Evolutionary conservation across 116 monocot genomes (phyloP).

Genomic region (Thalassia testudinum): DNA sequence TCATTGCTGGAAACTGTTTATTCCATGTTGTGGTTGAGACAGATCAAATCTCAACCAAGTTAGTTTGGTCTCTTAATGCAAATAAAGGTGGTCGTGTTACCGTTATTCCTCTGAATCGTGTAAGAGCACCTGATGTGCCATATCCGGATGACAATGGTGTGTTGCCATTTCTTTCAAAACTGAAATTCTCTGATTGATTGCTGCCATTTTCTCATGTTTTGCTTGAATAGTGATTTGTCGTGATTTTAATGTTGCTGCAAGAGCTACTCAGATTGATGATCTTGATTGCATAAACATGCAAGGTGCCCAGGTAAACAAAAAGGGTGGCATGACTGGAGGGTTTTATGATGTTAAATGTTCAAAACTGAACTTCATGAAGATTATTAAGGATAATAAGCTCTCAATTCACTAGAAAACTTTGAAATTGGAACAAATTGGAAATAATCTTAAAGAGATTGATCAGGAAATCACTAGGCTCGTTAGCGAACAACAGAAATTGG

Average conservation of each 20-base stretch:
- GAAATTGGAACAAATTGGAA: constrained; percentile 54
- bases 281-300: constrained; percentile 97
- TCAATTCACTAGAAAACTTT: constrained; percentile 33
- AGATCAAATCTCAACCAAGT: no score
- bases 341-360: constrained; percentile 89
- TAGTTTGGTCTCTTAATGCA: no score
- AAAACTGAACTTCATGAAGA: constrained; percentile 78
- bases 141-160: no score
- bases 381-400: constrained; percentile 51
- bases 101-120: no score
- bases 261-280: constrained; percentile 54
- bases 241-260: constrained; percentile 89
- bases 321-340: constrained; percentile 99
- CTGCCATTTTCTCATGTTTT: no score
- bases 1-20: no score
- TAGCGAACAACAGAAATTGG: constrained; percentile 78
- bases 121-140: no score
- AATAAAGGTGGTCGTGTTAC: no score
- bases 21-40: no score
- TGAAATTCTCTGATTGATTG: no score
- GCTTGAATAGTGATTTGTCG: constrained; percentile 97
- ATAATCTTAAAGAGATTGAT: constrained; percentile 73
- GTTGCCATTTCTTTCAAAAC: no score
- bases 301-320: constrained; percentile 97
- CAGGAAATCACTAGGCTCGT: constrained; percentile 66